phyloP scores from a whole-genome alignment of 441 rosid species.

The Euphorbia celastroides region DNA sequence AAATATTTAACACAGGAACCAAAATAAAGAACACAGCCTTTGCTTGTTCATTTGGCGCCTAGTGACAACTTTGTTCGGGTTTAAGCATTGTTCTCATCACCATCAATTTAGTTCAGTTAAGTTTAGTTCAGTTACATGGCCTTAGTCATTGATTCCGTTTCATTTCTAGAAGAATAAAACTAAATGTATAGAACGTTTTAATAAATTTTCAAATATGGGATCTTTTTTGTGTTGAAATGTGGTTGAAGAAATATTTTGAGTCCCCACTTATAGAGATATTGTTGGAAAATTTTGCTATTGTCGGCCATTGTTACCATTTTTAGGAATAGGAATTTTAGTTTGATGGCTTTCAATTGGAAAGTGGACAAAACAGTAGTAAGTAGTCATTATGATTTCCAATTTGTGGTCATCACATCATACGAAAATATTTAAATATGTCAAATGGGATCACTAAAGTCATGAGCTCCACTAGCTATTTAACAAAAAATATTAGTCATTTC shows the following conservation, averaged over 20 bases:
- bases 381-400: neutral
- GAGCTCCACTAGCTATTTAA: neutral
- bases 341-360: neutral
- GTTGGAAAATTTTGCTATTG: neutral
- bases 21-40: neutral
- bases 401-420: conserved; percentile 11
- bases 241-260: neutral
- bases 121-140: no score
- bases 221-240: neutral
- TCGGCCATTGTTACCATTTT: conserved; percentile 11
- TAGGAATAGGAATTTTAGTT: neutral
- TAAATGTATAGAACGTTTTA: no score
- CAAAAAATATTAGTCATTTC: neutral
- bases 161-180: no score
- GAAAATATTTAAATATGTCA: neutral
- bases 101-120: no score
- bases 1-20: conserved; percentile 11
- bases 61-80: neutral
- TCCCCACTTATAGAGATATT: neutral
- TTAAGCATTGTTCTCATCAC: no score
- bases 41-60: neutral
- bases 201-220: no score
- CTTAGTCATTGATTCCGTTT: no score
- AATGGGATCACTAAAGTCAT: neutral
- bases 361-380: neutral